Conservation (phyloP, 2,329 filamentous ascomycete species). For the Epichloe festucae region DNA sequence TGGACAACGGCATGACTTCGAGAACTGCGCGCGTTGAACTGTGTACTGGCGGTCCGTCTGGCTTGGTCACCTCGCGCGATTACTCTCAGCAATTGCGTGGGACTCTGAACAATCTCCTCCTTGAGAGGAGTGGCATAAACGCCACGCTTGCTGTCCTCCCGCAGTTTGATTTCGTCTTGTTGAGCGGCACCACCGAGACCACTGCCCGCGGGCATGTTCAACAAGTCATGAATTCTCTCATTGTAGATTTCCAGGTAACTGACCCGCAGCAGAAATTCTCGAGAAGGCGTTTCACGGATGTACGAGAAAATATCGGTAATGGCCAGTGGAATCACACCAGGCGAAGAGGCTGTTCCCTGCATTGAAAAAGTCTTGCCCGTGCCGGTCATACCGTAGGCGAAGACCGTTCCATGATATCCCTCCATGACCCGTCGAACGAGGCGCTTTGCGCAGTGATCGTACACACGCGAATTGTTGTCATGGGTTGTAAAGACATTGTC, state of each 20-base stretch:
- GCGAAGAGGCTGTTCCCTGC: constrained; percentile 92
- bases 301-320: constrained; percentile 99
- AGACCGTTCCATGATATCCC: constrained; percentile 95
- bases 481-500: constrained; percentile 94
- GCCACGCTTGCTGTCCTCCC: constrained; percentile 90
- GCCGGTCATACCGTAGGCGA: constrained; percentile 97
- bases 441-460: constrained; percentile 86
- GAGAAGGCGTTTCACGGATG: constrained; percentile 87
- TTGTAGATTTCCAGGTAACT: constrained; percentile 99
- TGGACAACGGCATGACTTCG: constrained; percentile 97
- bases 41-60: constrained; percentile 80
- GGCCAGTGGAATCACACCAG: constrained; percentile 89
- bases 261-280: constrained; percentile 88
- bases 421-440: constrained; percentile 96
- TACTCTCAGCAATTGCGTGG: constrained; percentile 84
- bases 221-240: constrained; percentile 86
- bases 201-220: constrained; percentile 57
- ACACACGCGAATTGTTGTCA: constrained; percentile 89
- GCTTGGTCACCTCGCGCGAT: constrained; percentile 91
- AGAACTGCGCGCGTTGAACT: constrained; percentile 93
- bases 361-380: constrained; percentile 99
- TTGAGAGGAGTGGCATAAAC: constrained; percentile 94
- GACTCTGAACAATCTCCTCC: constrained; percentile 97
- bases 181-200: constrained; percentile 38
- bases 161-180: constrained; percentile 91